Evolutionary conservation across 345 rosid genomes (phyloP), one percentile per base, ranked within the genome.

Genomic region (Erysimum cheiranthoides): DNA sequence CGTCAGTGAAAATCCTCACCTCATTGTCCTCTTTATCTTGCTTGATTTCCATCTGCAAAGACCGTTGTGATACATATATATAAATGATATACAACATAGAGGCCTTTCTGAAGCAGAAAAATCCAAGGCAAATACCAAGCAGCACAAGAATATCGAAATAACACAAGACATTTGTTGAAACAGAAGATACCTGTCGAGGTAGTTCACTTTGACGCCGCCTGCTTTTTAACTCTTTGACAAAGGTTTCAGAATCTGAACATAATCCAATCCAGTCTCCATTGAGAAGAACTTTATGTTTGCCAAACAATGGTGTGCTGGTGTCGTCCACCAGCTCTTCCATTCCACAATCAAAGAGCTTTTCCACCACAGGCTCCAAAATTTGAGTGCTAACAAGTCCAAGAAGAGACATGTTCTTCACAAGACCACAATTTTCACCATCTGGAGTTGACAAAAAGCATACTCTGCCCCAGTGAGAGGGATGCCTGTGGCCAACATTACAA

Each of bases 401-500:
- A 67, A 73, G 81, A 52, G 93, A 85, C 76, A 94, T 73, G 66
- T 92, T 94, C 82, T 94, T 94, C 40, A 94, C 97, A 53, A 94
- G 99, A 47, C 99, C 99, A 79, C 99, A 94, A 67, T 94, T 92
- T 84, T 94, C 97, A 58, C 97, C 99, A 82, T 92, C 97, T 7
- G 99, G 93, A 17, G 97, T 94, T 11, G 99, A 92, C 52, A 92
- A 83, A 81, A 92, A 89, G 85, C 99, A 92, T 66, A 89, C 89
- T 81, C 87, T 90, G 66, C 99, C 99, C 97, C 99, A 90, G 64
- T 94, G 99, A 71, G 99, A 92, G 65, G 99, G 99, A 78, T 90
- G 97, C 73, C 98, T 90, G 67, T 21, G 25, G 25, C 25, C 25
- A 21, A 21, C 65, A 65, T 56, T 14, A 42, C 34, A 66, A 56